A percentile compares a stretch with the other conserved stretches of the same genome.
phyloP scores from a whole-genome alignment of 257 asterid genomes.

The Nicotiana tabacum region DNA sequence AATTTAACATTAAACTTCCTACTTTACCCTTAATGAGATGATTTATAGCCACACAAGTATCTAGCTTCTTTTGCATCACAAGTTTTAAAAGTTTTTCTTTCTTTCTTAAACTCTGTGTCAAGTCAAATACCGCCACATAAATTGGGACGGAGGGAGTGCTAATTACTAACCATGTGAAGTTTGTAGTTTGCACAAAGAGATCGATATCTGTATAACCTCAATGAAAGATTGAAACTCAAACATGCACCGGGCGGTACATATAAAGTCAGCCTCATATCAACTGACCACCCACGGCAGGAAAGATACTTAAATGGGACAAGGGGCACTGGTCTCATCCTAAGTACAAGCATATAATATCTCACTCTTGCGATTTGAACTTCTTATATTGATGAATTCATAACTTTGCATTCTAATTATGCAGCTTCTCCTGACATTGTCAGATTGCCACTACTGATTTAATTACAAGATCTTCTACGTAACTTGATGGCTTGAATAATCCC shows the following conservation, averaged over 20 bases:
- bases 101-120: too few species aligned
- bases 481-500: neutral
- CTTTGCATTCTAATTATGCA: neutral
- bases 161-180: neutral
- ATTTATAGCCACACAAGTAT: too few species aligned
- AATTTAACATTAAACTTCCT: too few species aligned
- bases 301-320: neutral
- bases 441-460: neutral
- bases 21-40: too few species aligned
- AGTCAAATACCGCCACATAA: too few species aligned
- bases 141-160: too few species aligned
- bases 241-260: neutral
- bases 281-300: neutral
- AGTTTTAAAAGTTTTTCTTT: too few species aligned
- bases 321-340: neutral
- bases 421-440: neutral
- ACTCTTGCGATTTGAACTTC: neutral
- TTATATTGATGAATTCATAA: neutral
- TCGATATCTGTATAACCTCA: neutral
- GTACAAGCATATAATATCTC: neutral
- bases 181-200: neutral
- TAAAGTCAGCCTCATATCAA: neutral
- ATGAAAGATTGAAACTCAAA: neutral
- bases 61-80: too few species aligned
- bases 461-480: neutral